Conservation (phyloP, 192 early-diverging fungal genomes). For the Umbelopsis isabellina region DNA sequence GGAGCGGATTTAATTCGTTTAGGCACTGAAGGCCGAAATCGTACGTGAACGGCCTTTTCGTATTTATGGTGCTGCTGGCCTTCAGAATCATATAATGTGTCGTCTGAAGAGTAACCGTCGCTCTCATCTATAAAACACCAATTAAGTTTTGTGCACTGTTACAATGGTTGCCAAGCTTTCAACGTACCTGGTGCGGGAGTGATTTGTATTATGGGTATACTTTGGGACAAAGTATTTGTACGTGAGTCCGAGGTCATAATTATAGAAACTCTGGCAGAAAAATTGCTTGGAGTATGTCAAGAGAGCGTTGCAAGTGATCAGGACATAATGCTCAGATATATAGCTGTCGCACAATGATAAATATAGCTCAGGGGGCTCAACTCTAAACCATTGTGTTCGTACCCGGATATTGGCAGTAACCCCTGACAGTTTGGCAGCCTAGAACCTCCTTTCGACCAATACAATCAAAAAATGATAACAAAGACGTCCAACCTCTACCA, state of each 20-base stretch:
- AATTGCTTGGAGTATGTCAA: not conserved
- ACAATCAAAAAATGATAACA: no score
- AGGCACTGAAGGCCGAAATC: not conserved
- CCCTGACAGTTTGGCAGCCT: no score
- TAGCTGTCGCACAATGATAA: not conserved
- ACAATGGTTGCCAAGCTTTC: no score
- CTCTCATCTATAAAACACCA: no score
- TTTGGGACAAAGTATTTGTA: no score
- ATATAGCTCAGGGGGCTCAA: slow-evolving; percentile 7
- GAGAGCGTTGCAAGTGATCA: not conserved
- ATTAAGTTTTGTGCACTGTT: no score
- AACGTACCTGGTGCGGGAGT: not conserved
- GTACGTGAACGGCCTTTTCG: not conserved
- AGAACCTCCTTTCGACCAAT: no score
- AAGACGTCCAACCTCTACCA: no score
- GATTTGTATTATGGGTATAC: slow-evolving; percentile 10
- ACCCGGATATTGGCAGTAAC: no score
- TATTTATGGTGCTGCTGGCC: not conserved
- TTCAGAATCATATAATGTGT: not conserved
- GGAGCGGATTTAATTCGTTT: not conserved
- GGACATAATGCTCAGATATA: not conserved
- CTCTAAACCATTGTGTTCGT: no score
- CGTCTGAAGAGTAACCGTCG: not conserved
- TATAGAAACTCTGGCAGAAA: not conserved
- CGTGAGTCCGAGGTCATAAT: no score